A percentile compares a stretch with the other conserved stretches of the same genome.
Conservation (phyloP, 108 stramenopile species). For the Skeletonema grethae region DNA sequence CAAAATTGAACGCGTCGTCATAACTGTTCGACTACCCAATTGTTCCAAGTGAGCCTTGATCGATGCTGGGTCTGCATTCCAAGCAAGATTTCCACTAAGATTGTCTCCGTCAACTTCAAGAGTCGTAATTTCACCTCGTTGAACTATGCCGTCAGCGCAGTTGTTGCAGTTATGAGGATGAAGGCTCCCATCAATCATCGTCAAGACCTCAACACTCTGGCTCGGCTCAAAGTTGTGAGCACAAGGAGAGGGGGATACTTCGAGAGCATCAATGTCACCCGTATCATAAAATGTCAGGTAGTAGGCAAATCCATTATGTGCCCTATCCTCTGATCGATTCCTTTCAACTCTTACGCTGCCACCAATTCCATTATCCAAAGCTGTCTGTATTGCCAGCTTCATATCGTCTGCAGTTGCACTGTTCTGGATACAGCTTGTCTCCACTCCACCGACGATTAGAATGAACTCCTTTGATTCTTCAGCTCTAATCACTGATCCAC, state of each 20-base stretch:
- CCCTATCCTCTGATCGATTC: constrained; percentile 38
- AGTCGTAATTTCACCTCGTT: constrained; percentile 49
- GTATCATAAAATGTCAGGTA: constrained; percentile 53
- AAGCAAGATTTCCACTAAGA: constrained; percentile 34
- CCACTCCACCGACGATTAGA: constrained; percentile 27
- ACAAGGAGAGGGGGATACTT: constrained; percentile 35
- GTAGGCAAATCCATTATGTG: constrained; percentile 58
- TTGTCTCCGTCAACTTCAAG: constrained; percentile 54
- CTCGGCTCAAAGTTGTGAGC: constrained; percentile 32
- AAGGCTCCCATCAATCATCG: constrained; percentile 45
- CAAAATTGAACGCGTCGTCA: constrained; percentile 65
- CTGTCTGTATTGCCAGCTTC: constrained; percentile 22
- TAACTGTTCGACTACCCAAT: constrained; percentile 43
- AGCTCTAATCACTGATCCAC: constrained; percentile 39
- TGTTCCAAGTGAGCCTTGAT: constrained; percentile 52
- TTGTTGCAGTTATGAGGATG: constrained; percentile 51
- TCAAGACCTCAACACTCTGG: constrained; percentile 43
- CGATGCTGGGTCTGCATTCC: constrained; percentile 57
- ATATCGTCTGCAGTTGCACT: constrained; percentile 44
- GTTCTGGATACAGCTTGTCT: constrained; percentile 52
- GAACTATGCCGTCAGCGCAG: constrained; percentile 73
- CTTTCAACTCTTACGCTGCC: constrained; percentile 47
- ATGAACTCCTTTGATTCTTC: constrained; percentile 31
- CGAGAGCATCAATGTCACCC: constrained; percentile 26
- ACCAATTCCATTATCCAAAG: constrained; percentile 31